Evolutionary conservation across 2,329 filamentous ascomycete species (phyloP).

Genomic region (Alternaria sp.): DNA sequence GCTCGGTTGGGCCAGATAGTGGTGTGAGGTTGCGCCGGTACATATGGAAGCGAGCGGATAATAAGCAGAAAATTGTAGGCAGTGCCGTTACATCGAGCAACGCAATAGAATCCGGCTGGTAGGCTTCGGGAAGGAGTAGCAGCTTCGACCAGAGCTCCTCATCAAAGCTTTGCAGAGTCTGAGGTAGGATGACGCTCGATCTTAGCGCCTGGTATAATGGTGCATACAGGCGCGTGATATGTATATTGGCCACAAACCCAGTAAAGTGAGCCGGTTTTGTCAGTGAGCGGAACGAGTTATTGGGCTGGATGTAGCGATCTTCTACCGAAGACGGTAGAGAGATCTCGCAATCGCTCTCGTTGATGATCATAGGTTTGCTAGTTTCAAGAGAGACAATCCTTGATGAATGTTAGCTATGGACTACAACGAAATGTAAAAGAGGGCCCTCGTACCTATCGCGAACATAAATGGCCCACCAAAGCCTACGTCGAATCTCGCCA

Average conservation of each 20-base stretch:
- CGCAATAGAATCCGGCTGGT: constrained; percentile 71
- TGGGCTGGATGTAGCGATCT: constrained; percentile 75
- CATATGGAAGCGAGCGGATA: constrained; percentile 83
- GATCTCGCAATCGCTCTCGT: constrained; percentile 88
- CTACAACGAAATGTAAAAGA: background rate
- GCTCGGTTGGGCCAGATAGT: constrained; percentile 69
- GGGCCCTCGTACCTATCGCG: constrained; percentile 72
- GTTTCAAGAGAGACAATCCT: constrained; percentile 80
- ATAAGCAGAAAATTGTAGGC: constrained; percentile 77
- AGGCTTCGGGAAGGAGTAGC: constrained; percentile 76
- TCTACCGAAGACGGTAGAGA: constrained; percentile 80
- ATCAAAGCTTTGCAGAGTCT: constrained; percentile 80
- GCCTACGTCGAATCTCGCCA: constrained; percentile 81
- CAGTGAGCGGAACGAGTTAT: constrained; percentile 54
- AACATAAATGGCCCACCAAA: constrained; percentile 95
- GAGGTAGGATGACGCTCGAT: constrained; percentile 67
- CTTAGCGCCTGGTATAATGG: constrained; percentile 75
- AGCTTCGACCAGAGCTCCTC: constrained; percentile 79
- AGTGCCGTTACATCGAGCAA: constrained; percentile 78
- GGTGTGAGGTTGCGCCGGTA: constrained; percentile 89
- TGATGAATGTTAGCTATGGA: constrained; percentile 36
- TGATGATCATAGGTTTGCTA: constrained; percentile 80
- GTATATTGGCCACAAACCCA: constrained; percentile 80
- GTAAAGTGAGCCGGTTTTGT: constrained; percentile 60
- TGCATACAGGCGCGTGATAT: constrained; percentile 80